Conservation (phyloP, 805 yeast genomes). For the Hanseniaspora nectarophila region DNA sequence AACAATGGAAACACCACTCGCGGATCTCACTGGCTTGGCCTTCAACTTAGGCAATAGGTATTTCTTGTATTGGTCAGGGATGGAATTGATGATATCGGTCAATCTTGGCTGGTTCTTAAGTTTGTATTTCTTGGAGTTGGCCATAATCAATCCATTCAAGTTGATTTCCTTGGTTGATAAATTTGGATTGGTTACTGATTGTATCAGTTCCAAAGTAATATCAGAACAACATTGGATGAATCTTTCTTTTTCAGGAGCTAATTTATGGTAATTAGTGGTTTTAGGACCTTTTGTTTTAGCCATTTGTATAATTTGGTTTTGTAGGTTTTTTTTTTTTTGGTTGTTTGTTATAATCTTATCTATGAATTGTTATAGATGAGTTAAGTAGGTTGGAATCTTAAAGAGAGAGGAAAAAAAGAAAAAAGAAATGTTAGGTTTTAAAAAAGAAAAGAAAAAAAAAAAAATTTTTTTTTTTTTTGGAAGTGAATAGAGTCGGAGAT, state of each 20-base stretch:
- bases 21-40: conserved; percentile 98
- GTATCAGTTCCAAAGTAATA: conserved; percentile 72
- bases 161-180: conserved; percentile 54
- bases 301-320: conserved; percentile 16
- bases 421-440: too few species aligned
- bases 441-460: too few species aligned
- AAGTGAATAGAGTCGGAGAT: too few species aligned
- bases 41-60: conserved; percentile 82
- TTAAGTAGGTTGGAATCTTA: too few species aligned
- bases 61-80: conserved; percentile 91
- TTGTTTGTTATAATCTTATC: not conserved
- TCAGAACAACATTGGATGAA: conserved; percentile 88
- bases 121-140: conserved; percentile 81
- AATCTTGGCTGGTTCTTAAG: conserved; percentile 84
- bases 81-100: conserved; percentile 87
- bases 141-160: conserved; percentile 75
- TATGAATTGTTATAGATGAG: too few species aligned
- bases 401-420: too few species aligned
- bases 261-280: conserved; percentile 43
- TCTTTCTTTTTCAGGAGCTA: conserved; percentile 85
- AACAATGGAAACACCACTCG: conserved; percentile 96
- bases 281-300: conserved; percentile 31
- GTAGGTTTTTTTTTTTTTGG: not conserved
- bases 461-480: too few species aligned
- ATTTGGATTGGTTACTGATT: conserved; percentile 51